phyloP scores from a whole-genome alignment of 73 alveolate genomes.

The Paramecium biaurelia region DNA sequence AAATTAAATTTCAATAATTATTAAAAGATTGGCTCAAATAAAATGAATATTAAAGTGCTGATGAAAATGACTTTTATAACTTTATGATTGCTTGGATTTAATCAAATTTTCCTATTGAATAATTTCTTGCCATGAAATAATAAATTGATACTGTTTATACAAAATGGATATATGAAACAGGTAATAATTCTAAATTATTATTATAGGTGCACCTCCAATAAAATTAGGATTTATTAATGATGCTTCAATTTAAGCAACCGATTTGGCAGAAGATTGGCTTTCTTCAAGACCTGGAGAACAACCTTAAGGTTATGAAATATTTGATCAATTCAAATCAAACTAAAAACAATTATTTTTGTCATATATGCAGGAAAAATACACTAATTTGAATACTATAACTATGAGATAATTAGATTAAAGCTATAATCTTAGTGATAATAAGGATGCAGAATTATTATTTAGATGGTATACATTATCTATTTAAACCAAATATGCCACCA shows the following conservation, averaged over 20 bases:
- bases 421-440: not conserved
- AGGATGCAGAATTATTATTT: slow-evolving; percentile 18
- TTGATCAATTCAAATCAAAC: not conserved
- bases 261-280: slow-evolving; percentile 67
- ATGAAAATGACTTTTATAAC: slow-evolving; percentile 64
- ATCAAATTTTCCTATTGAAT: not conserved
- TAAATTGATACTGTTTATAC: slow-evolving; percentile 46
- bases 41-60: slow-evolving; percentile 64
- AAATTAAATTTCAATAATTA: slow-evolving; percentile 50
- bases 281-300: slow-evolving; percentile 11
- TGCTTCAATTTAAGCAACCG: slow-evolving; percentile 41
- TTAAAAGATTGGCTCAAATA: slow-evolving; percentile 57
- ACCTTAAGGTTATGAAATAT: not conserved
- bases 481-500: slow-evolving; percentile 38
- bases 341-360: slow-evolving; percentile 1
- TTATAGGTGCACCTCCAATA: slow-evolving; percentile 31
- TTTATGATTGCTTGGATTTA: slow-evolving; percentile 32
- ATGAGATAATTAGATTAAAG: not conserved
- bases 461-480: slow-evolving; percentile 25
- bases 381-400: not conserved
- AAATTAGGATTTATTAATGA: slow-evolving; percentile 38
- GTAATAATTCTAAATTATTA: not conserved
- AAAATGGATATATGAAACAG: slow-evolving; percentile 63
- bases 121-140: not conserved
- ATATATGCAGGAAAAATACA: not conserved